Percentiles rank a stretch among this genome's conserved stretches.
These are phyloP conservation scores for Mikania micrantha DNA, from an alignment of 129 eudicot species.

Conservation along the genomic window DNA sequence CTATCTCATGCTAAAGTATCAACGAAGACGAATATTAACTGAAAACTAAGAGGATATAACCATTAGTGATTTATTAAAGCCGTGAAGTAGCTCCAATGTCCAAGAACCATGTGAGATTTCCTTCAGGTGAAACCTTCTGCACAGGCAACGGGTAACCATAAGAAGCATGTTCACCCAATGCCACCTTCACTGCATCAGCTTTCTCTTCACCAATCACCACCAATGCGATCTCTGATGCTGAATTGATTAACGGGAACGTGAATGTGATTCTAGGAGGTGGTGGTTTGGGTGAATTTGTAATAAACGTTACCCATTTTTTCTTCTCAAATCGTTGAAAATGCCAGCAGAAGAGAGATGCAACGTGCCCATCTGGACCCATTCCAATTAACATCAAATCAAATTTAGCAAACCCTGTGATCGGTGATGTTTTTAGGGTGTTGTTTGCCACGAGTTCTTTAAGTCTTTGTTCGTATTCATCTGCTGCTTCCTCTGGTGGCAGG, in stretches of 20 bases:
- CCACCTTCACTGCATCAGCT: conserved; percentile 52
- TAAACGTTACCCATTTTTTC: conserved; percentile 69
- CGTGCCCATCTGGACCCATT: conserved; percentile 97
- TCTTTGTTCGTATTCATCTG: conserved; percentile 64
- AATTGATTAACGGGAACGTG: conserved; percentile 82
- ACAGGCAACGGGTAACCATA: conserved; percentile 45
- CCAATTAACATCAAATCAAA: conserved; percentile 73
- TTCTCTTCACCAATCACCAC: conserved; percentile 68
- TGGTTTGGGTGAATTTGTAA: conserved; percentile 83
- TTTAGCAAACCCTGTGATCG: conserved; percentile 52
- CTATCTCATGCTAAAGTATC: too few relatives aligned
- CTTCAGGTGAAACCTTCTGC: conserved; percentile 62
- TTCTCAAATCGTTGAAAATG: conserved; percentile 62
- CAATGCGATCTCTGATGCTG: conserved; percentile 59
- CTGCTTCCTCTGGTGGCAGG: conserved; percentile 64
- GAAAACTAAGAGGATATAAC: too few relatives aligned
- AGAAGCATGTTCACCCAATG: conserved; percentile 26
- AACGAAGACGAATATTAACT: too few relatives aligned
- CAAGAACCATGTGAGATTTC: conserved; percentile 60
- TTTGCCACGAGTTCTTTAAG: conserved; percentile 42
- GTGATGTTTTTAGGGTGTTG: conserved; percentile 32
- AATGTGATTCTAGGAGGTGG: conserved; percentile 82
- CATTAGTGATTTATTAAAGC: too few relatives aligned
- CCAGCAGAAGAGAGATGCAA: conserved; percentile 82
- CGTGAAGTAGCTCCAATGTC: conserved; percentile 32